Evolutionary conservation across 2,329 filamentous ascomycete genomes (phyloP), one percentile per base, ranked within the genome.

Genomic region (Calonectria honghensis): DNA sequence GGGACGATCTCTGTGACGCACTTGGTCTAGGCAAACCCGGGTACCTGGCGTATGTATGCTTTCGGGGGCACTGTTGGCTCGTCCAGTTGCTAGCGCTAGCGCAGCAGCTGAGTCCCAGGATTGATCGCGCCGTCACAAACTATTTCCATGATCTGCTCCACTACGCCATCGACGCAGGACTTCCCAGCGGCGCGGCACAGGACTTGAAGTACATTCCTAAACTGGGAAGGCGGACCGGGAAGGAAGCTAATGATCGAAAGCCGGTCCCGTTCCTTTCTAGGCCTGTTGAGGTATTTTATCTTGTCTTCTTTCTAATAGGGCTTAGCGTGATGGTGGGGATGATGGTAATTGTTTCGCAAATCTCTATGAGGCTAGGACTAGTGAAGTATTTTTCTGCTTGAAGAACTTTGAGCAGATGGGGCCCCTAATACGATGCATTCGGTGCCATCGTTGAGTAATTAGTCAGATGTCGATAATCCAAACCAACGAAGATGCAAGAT

Each of bases 1-100:
- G 85, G 0, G 78, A 85, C 70, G 79, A 83, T 59, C 73, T 86
- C 20, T 86, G 84, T 67, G 82, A 86, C 68, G 76, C 79, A 3
- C 78, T 87, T 2, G 81, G 82, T 1, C 77, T 87, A 31, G 83
- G 81, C 3, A 73, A 75, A 14, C 85, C 85, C 0, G 77, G 81
- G 1, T 66, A 75, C 72, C 77, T 80, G 48, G 73, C 78, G 2
- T 81, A 83, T 31, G 80, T 79, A 1, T 83, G 80, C 70, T 84
- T 83, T 72, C 78, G 61, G 65, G 84, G 83, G 0, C 78, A 82
- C 41, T 84, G 82, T 65, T 82, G 83, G 79, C 64, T 85, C 4
- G 81, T 85, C 18, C 68, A 70, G 10, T 67, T 45, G 20, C 72
- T 85, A 2, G 81, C 82, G 1, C 71, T 76, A 64, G 45, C 77